Evolutionary conservation across 2,329 filamentous ascomycete species (phyloP).

Genomic region (Lasiodiplodia sp.): DNA sequence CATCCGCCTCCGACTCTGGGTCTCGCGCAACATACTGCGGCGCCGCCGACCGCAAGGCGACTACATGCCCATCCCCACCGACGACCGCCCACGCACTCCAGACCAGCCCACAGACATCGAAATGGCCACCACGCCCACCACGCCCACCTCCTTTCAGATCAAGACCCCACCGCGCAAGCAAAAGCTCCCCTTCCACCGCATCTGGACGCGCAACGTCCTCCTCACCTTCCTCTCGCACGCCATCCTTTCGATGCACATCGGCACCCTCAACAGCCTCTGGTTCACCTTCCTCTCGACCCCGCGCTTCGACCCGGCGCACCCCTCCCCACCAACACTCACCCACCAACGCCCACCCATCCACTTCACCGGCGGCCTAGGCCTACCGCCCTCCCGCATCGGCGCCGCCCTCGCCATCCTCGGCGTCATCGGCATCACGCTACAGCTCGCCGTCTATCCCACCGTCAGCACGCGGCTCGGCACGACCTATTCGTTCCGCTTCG

Average conservation of each 20-base stretch:
- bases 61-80: constrained; percentile 41
- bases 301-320: constrained; percentile 47
- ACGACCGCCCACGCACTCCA: constrained; percentile 28
- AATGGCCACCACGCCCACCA: constrained; percentile 5
- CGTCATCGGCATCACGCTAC: constrained; percentile 54
- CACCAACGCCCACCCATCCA: constrained; percentile 50
- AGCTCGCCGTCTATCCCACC: constrained; percentile 55
- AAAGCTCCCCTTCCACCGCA: constrained; percentile 54
- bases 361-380: constrained; percentile 58
- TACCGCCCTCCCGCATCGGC: constrained; percentile 57
- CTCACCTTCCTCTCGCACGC: constrained; percentile 54
- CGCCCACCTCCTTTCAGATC: neutral
- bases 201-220: constrained; percentile 56
- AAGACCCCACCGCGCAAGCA: constrained; percentile 34
- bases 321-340: constrained; percentile 43
- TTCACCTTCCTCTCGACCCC: constrained; percentile 58
- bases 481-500: constrained; percentile 49
- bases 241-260: constrained; percentile 56
- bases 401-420: constrained; percentile 57
- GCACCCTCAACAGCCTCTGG: constrained; percentile 58
- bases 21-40: constrained; percentile 43
- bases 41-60: constrained; percentile 34
- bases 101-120: constrained; percentile 10
- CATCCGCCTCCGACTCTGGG: constrained; percentile 48
- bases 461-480: constrained; percentile 53